A percentile compares a stretch with the other conserved stretches of the same genome.
phyloP scores from a whole-genome alignment of 148 eudicot genomes.

The Bassia scoparia region DNA sequence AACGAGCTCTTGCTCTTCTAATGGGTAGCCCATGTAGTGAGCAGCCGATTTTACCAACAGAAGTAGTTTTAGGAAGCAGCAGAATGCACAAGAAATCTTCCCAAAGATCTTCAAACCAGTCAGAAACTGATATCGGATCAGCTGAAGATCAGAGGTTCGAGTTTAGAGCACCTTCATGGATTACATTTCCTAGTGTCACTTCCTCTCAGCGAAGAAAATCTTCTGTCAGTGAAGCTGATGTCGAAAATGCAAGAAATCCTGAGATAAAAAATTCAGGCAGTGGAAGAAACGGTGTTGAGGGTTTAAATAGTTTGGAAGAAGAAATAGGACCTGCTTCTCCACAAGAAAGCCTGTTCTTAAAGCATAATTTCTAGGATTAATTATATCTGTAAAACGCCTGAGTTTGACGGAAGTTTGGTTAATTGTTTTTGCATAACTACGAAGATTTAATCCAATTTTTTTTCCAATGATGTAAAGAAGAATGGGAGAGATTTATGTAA shows the following conservation, averaged over 20 bases:
- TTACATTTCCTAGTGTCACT: conserved; percentile 86
- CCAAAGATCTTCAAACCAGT: conserved; percentile 69
- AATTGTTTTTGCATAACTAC: conserved; percentile 23
- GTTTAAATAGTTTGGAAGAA: conserved; percentile 75
- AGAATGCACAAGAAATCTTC: conserved; percentile 88
- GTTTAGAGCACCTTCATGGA: conserved; percentile 95
- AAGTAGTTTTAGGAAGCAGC: conserved; percentile 87
- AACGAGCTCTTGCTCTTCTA: conserved; percentile 66
- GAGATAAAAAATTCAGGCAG: conserved; percentile 39
- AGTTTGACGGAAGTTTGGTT: background rate
- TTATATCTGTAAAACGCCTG: background rate
- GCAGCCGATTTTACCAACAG: conserved; percentile 87
- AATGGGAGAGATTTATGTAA: conserved; percentile 12
- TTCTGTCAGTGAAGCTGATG: conserved; percentile 76
- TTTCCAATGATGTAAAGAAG: conserved; percentile 15
- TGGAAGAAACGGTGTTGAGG: conserved; percentile 48
- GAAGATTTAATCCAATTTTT: conserved; percentile 26
- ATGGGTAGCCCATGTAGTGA: conserved; percentile 95
- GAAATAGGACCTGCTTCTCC: conserved; percentile 96
- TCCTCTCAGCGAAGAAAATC: conserved; percentile 93
- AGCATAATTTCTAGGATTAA: conserved; percentile 65
- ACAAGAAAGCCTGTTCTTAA: conserved; percentile 76
- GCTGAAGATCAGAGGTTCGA: conserved; percentile 69
- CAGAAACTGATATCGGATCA: conserved; percentile 67
- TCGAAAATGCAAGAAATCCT: conserved; percentile 42